Percentiles rank a stretch among this genome's conserved stretches.
Conservation (phyloP, 2,329 filamentous ascomycete genomes). For the Conoideocrella luteorostrata region DNA sequence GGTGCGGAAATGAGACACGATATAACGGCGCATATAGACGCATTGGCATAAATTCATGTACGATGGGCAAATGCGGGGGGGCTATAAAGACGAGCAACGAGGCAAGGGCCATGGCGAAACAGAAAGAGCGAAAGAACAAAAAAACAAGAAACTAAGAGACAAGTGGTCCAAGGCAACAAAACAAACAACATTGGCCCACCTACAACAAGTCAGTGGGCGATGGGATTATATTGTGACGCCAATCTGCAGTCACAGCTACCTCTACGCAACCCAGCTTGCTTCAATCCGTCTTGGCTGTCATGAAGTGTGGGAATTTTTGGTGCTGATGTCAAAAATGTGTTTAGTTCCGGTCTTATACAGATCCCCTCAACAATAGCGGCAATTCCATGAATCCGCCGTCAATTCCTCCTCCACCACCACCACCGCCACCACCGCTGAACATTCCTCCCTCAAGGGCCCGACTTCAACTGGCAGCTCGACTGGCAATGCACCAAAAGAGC, state of each 20-base stretch:
- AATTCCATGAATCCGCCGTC: conserved; percentile 49
- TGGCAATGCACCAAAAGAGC: conserved; percentile 69
- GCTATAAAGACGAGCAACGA: neutral
- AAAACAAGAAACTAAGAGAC: neutral
- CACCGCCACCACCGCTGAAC: conserved; percentile 74
- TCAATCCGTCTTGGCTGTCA: conserved; percentile 7
- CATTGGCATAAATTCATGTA: conserved; percentile 6
- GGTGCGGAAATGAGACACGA: neutral
- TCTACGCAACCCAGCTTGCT: conserved; percentile 11
- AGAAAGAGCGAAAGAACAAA: conserved; percentile 3
- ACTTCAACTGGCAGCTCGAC: conserved; percentile 79
- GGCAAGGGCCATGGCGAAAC: neutral
- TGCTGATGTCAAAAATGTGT: conserved; percentile 7
- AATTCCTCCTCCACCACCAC: conserved; percentile 50
- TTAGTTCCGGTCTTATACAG: conserved; percentile 55
- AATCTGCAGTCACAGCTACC: conserved; percentile 3
- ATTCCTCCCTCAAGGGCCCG: conserved; percentile 81
- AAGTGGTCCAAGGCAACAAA: neutral
- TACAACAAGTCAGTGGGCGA: neutral
- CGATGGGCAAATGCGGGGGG: neutral
- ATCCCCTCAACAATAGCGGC: conserved; percentile 43
- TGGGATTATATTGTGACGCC: neutral
- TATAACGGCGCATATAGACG: conserved; percentile 2
- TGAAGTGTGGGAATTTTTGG: conserved; percentile 15
- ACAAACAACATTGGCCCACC: neutral